Percentiles rank a stretch among this genome's conserved stretches.
These are phyloP conservation scores for Orbilia quercus DNA, from an alignment of 2,329 filamentous ascomycete genomes.

Conservation along the genomic window DNA sequence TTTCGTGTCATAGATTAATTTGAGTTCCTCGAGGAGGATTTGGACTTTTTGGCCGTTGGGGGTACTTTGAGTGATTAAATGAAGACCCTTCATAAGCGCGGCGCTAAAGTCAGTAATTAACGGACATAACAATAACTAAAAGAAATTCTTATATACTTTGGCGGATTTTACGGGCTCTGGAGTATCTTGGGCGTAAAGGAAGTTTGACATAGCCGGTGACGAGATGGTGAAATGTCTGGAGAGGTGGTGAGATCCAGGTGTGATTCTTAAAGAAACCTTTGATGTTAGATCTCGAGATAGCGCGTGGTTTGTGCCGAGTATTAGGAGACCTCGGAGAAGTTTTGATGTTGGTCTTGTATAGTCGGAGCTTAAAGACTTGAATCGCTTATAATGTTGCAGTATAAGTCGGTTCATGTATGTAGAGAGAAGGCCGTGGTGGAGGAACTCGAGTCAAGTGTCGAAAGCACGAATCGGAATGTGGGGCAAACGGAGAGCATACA, in stretches of 20 bases:
- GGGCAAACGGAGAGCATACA: not conserved
- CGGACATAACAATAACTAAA: too few relatives aligned
- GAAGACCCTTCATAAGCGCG: slow-evolving; percentile 63
- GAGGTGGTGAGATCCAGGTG: not conserved
- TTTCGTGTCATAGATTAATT: slow-evolving; percentile 66
- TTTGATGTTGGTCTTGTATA: too few relatives aligned
- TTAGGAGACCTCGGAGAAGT: too few relatives aligned
- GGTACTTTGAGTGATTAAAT: slow-evolving; percentile 67
- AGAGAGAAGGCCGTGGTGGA: not conserved
- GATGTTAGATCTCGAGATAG: too few relatives aligned
- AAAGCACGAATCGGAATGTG: not conserved
- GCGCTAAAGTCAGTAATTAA: too few relatives aligned
- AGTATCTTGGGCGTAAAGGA: slow-evolving; percentile 65
- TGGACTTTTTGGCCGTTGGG: slow-evolving; percentile 69
- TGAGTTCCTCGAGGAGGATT: slow-evolving; percentile 70
- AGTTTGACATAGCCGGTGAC: slow-evolving; percentile 61
- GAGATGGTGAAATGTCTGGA: not conserved
- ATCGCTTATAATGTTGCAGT: not conserved
- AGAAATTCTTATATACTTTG: slow-evolving; percentile 62
- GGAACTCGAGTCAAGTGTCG: not conserved
- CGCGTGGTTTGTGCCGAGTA: slow-evolving; percentile 6
- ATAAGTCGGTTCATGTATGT: not conserved
- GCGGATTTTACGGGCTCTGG: slow-evolving; percentile 66
- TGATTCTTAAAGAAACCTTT: too few relatives aligned
- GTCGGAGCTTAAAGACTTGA: not conserved